These are phyloP conservation scores for Prillingera fragicola DNA, from an alignment of 1,284 basidiomycete genomes.

Conservation along the genomic window DNA sequence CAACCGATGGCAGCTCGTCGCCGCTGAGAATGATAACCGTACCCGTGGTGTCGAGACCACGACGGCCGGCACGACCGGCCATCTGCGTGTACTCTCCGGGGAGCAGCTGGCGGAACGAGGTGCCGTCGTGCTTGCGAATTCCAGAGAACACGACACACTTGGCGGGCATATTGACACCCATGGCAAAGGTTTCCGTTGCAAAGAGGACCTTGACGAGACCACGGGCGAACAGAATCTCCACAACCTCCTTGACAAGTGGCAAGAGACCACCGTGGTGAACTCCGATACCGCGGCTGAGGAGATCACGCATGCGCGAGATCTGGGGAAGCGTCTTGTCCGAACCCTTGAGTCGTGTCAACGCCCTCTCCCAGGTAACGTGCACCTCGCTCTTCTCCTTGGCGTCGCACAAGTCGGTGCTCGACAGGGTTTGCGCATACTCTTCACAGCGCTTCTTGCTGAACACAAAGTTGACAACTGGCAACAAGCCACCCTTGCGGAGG, in stretches of 20 bases:
- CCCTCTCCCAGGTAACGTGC: slow-evolving; percentile 89
- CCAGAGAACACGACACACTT: slow-evolving; percentile 94
- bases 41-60: slow-evolving; percentile 90
- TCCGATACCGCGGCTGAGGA: slow-evolving; percentile 88
- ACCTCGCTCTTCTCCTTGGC: slow-evolving; percentile 91
- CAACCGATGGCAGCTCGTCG: slow-evolving; percentile 74
- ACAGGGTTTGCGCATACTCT: slow-evolving; percentile 86
- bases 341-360: slow-evolving; percentile 86
- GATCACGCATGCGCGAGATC: slow-evolving; percentile 82
- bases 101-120: slow-evolving; percentile 72
- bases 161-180: slow-evolving; percentile 99
- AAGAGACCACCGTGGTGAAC: slow-evolving; percentile 96
- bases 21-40: slow-evolving; percentile 88
- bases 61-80: slow-evolving; percentile 94
- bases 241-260: slow-evolving; percentile 95
- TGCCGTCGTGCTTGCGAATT: slow-evolving; percentile 93
- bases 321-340: slow-evolving; percentile 93
- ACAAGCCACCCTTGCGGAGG: slow-evolving; percentile 74
- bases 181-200: slow-evolving; percentile 98
- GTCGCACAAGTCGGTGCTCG: slow-evolving; percentile 80
- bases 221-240: slow-evolving; percentile 92
- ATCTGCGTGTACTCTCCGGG: slow-evolving; percentile 97
- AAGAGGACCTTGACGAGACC: slow-evolving; percentile 96
- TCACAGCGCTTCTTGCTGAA: slow-evolving; percentile 96
- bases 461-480: slow-evolving; percentile 95